Evolutionary conservation across 176 grass and related monocot species (phyloP).

Genomic region (Hsuehochloa calcarea): DNA sequence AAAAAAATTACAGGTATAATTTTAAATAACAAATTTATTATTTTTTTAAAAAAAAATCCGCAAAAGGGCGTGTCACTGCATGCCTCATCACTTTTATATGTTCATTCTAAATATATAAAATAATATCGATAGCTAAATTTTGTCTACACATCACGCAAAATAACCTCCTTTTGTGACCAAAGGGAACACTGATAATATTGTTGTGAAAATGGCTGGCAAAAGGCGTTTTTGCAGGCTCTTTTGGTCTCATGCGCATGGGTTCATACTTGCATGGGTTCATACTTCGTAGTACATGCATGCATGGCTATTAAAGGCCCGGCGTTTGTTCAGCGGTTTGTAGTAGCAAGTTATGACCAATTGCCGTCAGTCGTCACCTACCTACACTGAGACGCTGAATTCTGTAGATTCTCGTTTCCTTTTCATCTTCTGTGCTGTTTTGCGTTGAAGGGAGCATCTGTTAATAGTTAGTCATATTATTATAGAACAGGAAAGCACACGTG

Average conservation of each 20-base stretch:
- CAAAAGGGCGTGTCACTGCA: background rate
- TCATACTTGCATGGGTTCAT: background rate
- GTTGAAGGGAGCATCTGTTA: background rate
- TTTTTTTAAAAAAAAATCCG: no score
- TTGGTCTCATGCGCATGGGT: background rate
- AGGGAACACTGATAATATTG: background rate
- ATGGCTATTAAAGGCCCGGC: background rate
- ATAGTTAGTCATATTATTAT: background rate
- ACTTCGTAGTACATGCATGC: background rate
- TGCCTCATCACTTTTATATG: background rate
- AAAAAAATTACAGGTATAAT: no score
- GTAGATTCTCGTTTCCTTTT: background rate
- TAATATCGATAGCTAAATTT: no score
- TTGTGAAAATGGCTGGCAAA: background rate
- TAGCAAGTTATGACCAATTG: background rate
- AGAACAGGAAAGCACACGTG: background rate
- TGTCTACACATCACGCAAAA: no score
- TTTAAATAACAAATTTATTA: no score
- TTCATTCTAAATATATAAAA: no score
- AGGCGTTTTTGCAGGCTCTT: slow-evolving; percentile 5
- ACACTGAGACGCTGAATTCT: background rate
- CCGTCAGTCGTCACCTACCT: background rate
- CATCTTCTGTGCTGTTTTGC: background rate
- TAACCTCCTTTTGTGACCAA: no score
- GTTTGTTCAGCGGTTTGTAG: background rate